Conservation (phyloP, 1,284 basidiomycete species). For the Cutaneotrichosporon cavernicola region DNA sequence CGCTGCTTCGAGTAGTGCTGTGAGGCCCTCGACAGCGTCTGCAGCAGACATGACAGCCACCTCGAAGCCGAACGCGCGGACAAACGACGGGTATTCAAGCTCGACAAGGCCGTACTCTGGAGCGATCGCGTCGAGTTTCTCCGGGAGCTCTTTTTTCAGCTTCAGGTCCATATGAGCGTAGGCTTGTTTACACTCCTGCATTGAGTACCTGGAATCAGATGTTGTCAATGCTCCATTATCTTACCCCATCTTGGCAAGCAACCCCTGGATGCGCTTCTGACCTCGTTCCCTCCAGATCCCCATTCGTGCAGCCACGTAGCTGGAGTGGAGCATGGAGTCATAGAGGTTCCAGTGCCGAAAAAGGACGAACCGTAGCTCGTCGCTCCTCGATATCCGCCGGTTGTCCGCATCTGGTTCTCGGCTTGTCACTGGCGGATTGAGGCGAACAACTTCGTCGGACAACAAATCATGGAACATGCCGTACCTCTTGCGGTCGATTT, state of each 20-base stretch:
- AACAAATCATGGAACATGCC: slow-evolving; percentile 75
- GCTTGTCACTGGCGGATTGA: slow-evolving; percentile 62
- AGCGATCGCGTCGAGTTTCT: slow-evolving; percentile 82
- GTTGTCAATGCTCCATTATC: slow-evolving; percentile 27
- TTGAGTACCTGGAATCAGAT: slow-evolving; percentile 67
- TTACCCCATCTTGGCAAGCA: slow-evolving; percentile 98
- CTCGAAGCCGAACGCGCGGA: slow-evolving; percentile 84
- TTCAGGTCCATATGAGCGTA: slow-evolving; percentile 96
- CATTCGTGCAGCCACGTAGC: slow-evolving; percentile 90
- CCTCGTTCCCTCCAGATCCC: slow-evolving; percentile 96
- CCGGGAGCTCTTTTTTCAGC: slow-evolving; percentile 76
- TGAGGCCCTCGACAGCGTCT: slow-evolving; percentile 87
- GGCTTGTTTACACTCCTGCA: slow-evolving; percentile 87
- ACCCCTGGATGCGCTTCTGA: slow-evolving; percentile 78
- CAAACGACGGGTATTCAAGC: slow-evolving; percentile 88
- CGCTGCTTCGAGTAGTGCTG: slow-evolving; percentile 85
- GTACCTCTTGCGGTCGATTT: slow-evolving; percentile 83
- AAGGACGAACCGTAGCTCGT: slow-evolving; percentile 89
- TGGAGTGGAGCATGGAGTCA: slow-evolving; percentile 95
- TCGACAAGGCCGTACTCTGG: slow-evolving; percentile 97
- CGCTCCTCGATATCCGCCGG: slow-evolving; percentile 70
- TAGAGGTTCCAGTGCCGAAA: slow-evolving; percentile 98
- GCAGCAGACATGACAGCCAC: slow-evolving; percentile 83
- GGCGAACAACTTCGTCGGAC: slow-evolving; percentile 82
- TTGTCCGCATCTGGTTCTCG: slow-evolving; percentile 63